Base-by-base conservation (phyloP, 1,284 basidiomycete species). In the Trametes pubescens region DNA sequence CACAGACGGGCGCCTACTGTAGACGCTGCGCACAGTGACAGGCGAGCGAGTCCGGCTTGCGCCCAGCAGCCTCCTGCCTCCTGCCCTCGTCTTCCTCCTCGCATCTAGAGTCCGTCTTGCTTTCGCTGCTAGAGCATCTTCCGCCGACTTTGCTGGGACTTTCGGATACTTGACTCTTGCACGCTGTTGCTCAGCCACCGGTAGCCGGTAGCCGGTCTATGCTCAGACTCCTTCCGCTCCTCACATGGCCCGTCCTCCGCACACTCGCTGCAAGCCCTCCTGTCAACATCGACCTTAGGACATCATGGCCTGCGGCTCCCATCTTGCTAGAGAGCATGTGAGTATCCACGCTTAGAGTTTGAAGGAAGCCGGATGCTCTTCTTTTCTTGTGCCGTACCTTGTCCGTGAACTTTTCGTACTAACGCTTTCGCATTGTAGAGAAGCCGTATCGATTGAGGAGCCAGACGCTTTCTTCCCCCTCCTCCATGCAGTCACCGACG, bases 311-410 rank as follows among this genome's bases (percentile, higher is more conserved):
- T 4, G 86, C 90, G 22, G 85, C 92, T 7, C 87, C 92, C 13
- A 81, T 91, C 10, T 74, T 96, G 1, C 82, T 95, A 22, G 96
- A 98, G 79, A 85, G 93, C 56, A 77, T 98, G 92, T 96, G 73
- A 73, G 92, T 80, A 34, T 44, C 47, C 14, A 52, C 26, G n/a
- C 14, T 5, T 26, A 13, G 29, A 57, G 61, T 53, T 54, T 26
- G n/a, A 22, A 37, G 21, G 26, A 56, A 56, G 44, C n/a, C 40
- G 14, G 40, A 43, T 16, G 40, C 43, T 46, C 22, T n/a, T 22
- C 22, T 21, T 2, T 13, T 11, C 6, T 22, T 21, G 10, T 22
- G 43, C 43, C 43, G 18, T 22, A 44, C 43, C 18, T 3, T 34
- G 21, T 11, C 37, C 21, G 7, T 22, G 6, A 4, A 18, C 24